These are phyloP conservation scores for Podaxis pistillaris DNA, from an alignment of 768 basidiomycete species.

Conservation along the genomic window DNA sequence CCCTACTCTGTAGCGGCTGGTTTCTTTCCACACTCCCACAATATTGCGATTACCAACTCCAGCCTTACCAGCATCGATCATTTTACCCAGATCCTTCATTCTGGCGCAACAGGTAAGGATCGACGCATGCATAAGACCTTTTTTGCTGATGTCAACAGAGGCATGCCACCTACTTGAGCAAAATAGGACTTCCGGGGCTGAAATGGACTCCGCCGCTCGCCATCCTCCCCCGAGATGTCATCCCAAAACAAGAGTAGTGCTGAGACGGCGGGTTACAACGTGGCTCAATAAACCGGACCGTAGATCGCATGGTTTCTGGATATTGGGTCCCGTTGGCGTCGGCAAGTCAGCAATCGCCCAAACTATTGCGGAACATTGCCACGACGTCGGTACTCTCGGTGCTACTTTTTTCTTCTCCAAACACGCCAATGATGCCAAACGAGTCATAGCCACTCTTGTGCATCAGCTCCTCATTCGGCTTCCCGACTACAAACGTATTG, in stretches of 20 bases:
- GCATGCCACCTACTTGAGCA: not conserved
- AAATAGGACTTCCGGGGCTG: not conserved
- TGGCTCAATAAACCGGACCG: not conserved
- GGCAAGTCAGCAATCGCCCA: not conserved
- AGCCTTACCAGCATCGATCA: not conserved
- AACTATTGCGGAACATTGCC: not conserved
- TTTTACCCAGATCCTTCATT: not conserved
- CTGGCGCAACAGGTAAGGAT: not conserved
- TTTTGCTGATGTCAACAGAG: not conserved
- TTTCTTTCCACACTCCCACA: not conserved
- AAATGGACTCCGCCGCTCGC: not conserved
- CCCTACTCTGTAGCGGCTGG: not conserved
- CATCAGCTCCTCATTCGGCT: not conserved
- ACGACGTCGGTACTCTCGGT: not conserved
- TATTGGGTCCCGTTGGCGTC: not conserved
- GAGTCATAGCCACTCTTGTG: not conserved
- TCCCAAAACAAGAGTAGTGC: not conserved
- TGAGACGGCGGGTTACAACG: not conserved
- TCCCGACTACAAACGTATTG: not conserved
- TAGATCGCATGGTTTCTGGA: not conserved
- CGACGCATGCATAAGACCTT: not conserved
- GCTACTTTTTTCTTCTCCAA: not conserved
- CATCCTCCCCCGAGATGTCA: not conserved
- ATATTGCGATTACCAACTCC: not conserved
- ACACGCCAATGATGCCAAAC: not conserved